phyloP scores from a whole-genome alignment of 306 rosid genomes.

The Astragalus membranaceus region DNA sequence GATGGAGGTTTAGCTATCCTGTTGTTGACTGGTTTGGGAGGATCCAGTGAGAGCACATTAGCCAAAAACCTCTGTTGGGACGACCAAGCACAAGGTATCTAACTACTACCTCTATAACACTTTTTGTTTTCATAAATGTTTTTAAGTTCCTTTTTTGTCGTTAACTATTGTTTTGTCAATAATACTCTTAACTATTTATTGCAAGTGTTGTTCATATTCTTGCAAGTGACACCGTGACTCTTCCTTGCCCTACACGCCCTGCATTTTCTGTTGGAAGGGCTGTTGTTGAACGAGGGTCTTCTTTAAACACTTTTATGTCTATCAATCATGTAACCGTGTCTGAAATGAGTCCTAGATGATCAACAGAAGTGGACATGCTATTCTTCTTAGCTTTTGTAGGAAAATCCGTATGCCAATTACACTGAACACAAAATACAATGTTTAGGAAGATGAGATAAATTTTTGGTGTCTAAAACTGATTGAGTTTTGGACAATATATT shows the following conservation, averaged over 20 bases:
- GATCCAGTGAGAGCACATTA: no score
- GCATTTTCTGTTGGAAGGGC: slow-evolving; percentile 27
- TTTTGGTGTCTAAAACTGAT: not conserved
- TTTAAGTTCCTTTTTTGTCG: no score
- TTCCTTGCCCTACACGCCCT: slow-evolving; percentile 32
- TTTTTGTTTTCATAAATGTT: no score
- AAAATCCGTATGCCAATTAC: not conserved
- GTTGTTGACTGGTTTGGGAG: no score
- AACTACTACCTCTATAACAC: no score
- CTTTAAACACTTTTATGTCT: slow-evolving; percentile 4
- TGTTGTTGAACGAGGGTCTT: not conserved
- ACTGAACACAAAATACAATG: not conserved
- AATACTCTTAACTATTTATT: no score
- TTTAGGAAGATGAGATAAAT: not conserved
- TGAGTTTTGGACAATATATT: not conserved
- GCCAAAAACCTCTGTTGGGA: no score
- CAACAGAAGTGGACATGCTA: not conserved
- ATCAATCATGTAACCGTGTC: not conserved
- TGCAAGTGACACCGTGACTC: slow-evolving; percentile 27
- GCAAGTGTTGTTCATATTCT: slow-evolving; percentile 36
- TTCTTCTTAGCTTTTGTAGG: not conserved
- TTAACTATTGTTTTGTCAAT: no score
- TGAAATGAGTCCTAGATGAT: slow-evolving; percentile 5
- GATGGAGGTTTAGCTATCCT: no score
- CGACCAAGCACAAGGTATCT: no score